Base-by-base conservation (phyloP, 257 asterid species). In the Mentha longifolia region DNA sequence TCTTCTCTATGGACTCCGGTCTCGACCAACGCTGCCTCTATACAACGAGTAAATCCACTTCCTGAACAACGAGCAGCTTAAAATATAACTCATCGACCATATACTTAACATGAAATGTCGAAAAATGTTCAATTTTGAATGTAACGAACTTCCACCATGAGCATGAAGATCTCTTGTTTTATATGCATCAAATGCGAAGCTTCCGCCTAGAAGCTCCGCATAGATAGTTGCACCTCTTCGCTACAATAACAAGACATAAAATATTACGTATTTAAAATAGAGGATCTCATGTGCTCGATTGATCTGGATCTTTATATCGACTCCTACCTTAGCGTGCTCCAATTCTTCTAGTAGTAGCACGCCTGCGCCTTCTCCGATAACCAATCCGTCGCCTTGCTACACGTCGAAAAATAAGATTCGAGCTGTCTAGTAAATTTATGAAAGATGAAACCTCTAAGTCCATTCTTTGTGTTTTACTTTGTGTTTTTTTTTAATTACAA, bases 161-260 rank as follows among this genome's bases (percentile, higher is more conserved):
- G 80, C 82, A 22, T 75, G 83, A 39, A 81, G 79, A 43, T 79
- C 77, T 72, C 70, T 66, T 71, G 77, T 66, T 59, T 77, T 78
- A 67, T 77, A 71, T 51, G 89, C 87, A 67, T 82, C 82, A 58
- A 63, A 85, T 9, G 89, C 62, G 70, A 77, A 77, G 75, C 87
- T 82, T 63, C 89, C 87, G 51, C 87, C 87, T 7, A 85, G 78
- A 78, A 85, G 78, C 74, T 85, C 87, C n/a, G 85, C 85, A 49
- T 85, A 85, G 66, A 85, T 80, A 16, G 57, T 67, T 64, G 89
- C 87, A 52, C 81, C 84, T 70, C 87, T 80, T 67, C 70, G 68
- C 85, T 85, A 78, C 45, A 37, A 60, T 54, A 3, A 17, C 10
- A 6, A 17, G 58, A 52, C 16, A 19, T 25, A 52, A 9, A 15